These are phyloP conservation scores for Dittrichia graveolens DNA, from an alignment of 129 eudicot species.

Conservation along the genomic window DNA sequence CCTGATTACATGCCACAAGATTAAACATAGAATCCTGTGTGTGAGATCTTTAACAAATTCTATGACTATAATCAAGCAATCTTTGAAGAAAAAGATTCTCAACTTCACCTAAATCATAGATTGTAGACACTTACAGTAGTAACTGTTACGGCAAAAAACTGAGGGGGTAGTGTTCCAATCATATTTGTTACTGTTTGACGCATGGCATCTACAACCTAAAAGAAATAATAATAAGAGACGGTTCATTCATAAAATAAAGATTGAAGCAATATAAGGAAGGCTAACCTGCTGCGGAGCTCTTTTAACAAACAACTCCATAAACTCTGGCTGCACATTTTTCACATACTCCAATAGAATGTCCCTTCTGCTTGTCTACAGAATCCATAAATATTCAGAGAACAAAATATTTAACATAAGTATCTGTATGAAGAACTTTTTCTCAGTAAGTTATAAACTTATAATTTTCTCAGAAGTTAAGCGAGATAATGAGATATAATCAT, in stretches of 20 bases:
- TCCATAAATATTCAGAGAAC: conserved; percentile 9
- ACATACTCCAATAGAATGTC: conserved; percentile 90
- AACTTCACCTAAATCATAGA: background rate
- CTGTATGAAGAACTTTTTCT: background rate
- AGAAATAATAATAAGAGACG: background rate
- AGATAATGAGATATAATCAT: conserved; percentile 16
- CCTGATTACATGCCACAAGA: conserved; percentile 47
- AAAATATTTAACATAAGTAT: conserved; percentile 20
- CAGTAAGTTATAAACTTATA: background rate
- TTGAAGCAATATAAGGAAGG: conserved; percentile 4
- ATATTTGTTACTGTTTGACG: conserved; percentile 97
- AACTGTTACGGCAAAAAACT: conserved; percentile 91
- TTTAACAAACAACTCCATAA: conserved; percentile 97
- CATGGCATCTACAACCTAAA: conserved; percentile 98
- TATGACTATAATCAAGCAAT: conserved; percentile 13
- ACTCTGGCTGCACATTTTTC: conserved; percentile 86
- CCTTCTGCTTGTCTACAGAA: conserved; percentile 69
- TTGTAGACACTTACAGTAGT: conserved; percentile 69
- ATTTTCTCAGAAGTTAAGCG: conserved; percentile 7
- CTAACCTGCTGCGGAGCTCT: conserved; percentile 94
- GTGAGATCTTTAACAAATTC: background rate
- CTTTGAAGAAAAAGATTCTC: background rate
- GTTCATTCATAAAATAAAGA: background rate
- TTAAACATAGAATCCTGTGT: background rate
- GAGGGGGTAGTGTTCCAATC: conserved; percentile 97